Conservation (phyloP, 495 filamentous ascomycete species). For the Talaromyces thailandensis region DNA sequence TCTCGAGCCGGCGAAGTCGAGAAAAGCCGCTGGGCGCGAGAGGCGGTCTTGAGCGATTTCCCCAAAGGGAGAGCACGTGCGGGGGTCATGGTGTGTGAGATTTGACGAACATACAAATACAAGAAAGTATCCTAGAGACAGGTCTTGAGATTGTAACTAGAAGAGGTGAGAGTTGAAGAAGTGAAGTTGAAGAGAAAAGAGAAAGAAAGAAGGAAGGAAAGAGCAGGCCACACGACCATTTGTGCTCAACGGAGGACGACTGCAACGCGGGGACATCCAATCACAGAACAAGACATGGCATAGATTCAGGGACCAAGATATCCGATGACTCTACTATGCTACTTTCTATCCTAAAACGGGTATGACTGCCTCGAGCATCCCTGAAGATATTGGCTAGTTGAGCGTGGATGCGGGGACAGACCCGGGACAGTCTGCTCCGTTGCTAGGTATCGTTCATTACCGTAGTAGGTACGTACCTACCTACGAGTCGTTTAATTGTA, state of each 20-base stretch:
- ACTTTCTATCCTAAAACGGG: not conserved
- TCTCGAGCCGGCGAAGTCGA: slow-evolving; percentile 43
- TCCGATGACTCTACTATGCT: not conserved
- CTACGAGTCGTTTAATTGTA: no score
- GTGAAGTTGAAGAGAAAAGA: not conserved
- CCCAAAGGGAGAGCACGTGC: slow-evolving; percentile 6
- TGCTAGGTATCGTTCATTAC: no score
- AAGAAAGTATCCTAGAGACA: not conserved
- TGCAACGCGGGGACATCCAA: not conserved
- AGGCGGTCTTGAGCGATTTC: not conserved
- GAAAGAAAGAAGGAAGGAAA: not conserved
- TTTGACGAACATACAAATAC: not conserved
- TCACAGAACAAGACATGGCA: not conserved
- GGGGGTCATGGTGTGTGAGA: slow-evolving; percentile 1
- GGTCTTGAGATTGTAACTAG: not conserved
- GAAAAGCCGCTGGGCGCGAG: slow-evolving; percentile 33
- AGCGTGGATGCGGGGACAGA: not conserved
- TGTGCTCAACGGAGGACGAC: not conserved
- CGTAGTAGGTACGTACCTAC: no score
- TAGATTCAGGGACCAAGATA: not conserved
- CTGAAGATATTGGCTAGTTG: not conserved
- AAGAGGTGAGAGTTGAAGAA: not conserved
- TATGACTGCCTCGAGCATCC: not conserved
- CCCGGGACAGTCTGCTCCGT: slow-evolving; percentile 7
- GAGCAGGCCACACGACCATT: slow-evolving; percentile 2